Conservation (phyloP, 2,329 filamentous ascomycete species). For the Fusarium redolens region DNA sequence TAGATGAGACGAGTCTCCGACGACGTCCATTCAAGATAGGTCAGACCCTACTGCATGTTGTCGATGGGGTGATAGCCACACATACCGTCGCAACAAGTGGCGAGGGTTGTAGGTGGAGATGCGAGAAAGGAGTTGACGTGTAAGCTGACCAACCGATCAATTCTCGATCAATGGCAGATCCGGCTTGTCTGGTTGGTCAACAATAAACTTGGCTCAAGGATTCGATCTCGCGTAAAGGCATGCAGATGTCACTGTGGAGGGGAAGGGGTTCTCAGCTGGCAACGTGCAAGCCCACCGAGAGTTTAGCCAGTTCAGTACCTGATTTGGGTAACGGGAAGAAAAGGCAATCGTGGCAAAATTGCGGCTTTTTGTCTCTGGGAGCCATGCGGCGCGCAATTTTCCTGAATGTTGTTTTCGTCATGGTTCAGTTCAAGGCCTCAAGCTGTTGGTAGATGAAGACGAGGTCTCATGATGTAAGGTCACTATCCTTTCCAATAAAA, state of each 20-base stretch:
- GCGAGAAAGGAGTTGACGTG: conserved; percentile 18
- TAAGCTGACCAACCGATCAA: conserved; percentile 33
- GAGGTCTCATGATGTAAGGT: conserved; percentile 14
- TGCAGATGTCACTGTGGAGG: conserved; percentile 20
- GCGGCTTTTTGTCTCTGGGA: background rate
- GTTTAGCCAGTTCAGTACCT: background rate
- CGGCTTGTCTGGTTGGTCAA: conserved; percentile 9
- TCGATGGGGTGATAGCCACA: conserved; percentile 8
- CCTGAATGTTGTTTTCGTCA: background rate
- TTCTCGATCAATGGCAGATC: conserved; percentile 18
- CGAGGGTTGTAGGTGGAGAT: conserved; percentile 9
- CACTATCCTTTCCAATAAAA: conserved; percentile 6
- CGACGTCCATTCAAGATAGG: conserved; percentile 16
- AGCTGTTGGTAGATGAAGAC: conserved; percentile 3
- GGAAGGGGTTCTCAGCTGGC: conserved; percentile 27
- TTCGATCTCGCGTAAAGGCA: conserved; percentile 27
- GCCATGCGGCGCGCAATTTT: conserved; percentile 7
- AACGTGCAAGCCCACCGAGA: conserved; percentile 10
- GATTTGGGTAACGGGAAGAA: background rate
- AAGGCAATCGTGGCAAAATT: background rate
- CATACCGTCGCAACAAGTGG: conserved; percentile 12
- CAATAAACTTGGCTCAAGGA: background rate
- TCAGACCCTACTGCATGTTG: background rate
- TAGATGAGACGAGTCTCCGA: conserved; percentile 37
- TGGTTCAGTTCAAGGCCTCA: background rate